A percentile compares a stretch with the other conserved stretches of the same genome.
phyloP scores from a whole-genome alignment of 179 eudicot genomes.

The Spinacia oleracea region DNA sequence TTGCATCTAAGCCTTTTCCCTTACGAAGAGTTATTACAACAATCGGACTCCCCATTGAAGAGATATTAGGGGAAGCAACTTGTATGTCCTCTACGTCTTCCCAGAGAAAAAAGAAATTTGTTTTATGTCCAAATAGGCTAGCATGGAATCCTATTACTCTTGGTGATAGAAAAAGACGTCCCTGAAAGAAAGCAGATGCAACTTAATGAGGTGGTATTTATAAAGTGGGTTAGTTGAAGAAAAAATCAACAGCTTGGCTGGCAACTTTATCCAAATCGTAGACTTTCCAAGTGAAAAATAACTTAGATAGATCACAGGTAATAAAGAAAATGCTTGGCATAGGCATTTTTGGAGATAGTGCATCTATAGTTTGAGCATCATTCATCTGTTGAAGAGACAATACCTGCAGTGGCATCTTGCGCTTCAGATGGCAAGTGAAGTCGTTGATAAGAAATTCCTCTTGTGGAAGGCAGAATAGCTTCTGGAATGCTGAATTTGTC shows the following conservation, averaged over 20 bases:
- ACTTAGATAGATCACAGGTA: too few species aligned
- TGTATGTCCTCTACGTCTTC: conserved; percentile 91
- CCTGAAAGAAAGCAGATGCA: conserved; percentile 50
- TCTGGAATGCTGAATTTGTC: conserved; percentile 94
- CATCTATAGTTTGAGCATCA: background rate
- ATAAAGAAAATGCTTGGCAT: background rate
- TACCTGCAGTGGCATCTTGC: conserved; percentile 97
- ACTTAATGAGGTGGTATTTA: conserved; percentile 9
- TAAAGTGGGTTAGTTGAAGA: conserved; percentile 1
- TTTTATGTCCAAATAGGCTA: conserved; percentile 85
- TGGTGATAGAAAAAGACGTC: conserved; percentile 89
- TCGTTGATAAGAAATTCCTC: conserved; percentile 97
- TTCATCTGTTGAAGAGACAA: background rate
- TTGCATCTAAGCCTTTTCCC: conserved; percentile 89
- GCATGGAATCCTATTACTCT: conserved; percentile 89
- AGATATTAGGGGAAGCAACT: conserved; percentile 71
- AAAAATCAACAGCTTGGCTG: background rate
- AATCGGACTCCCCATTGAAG: conserved; percentile 94
- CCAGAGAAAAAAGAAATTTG: conserved; percentile 89
- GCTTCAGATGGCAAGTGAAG: conserved; percentile 87
- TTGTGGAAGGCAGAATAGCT: conserved; percentile 80
- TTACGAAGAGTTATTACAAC: conserved; percentile 70
- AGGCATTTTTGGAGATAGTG: conserved; percentile 10
- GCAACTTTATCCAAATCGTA: background rate
- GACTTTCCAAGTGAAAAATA: background rate